phyloP scores from a whole-genome alignment of 2,329 filamentous ascomycete species.

The Aspergillus pseudoterreus region DNA sequence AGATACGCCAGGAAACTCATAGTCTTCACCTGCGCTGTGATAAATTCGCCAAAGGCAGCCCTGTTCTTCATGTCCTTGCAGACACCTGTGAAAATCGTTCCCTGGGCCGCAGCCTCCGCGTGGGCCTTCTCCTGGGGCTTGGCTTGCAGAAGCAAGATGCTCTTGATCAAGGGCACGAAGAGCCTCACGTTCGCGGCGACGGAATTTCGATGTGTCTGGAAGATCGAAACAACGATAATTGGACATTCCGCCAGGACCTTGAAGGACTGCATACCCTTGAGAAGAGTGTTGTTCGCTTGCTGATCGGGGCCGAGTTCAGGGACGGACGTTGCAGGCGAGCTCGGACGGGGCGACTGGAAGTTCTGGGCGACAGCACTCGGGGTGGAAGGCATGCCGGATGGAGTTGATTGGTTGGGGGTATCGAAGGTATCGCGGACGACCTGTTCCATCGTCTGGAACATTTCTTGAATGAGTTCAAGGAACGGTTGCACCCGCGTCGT shows the following conservation, averaged over 20 bases:
- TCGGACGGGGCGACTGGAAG: slow-evolving; percentile 84
- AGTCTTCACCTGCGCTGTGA: slow-evolving; percentile 96
- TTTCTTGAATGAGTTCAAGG: slow-evolving; percentile 84
- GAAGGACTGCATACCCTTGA: slow-evolving; percentile 97
- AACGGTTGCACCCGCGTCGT: slow-evolving; percentile 82
- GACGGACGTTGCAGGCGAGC: slow-evolving; percentile 78
- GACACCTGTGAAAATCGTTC: slow-evolving; percentile 85
- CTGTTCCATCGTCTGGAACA: slow-evolving; percentile 92
- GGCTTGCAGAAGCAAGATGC: slow-evolving; percentile 81
- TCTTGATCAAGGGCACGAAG: slow-evolving; percentile 92
- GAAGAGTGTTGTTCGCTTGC: slow-evolving; percentile 73
- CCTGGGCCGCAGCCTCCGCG: slow-evolving; percentile 72
- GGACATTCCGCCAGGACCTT: slow-evolving; percentile 97
- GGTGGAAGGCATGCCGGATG: slow-evolving; percentile 49
- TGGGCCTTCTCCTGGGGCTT: slow-evolving; percentile 92
- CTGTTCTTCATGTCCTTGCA: slow-evolving; percentile 91
- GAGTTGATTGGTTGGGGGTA: slow-evolving; percentile 58
- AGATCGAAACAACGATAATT: slow-evolving; percentile 97
- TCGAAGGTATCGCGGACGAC: slow-evolving; percentile 96
- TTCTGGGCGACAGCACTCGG: slow-evolving; percentile 56
- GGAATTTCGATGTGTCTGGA: slow-evolving; percentile 81
- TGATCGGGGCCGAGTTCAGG: slow-evolving; percentile 79
- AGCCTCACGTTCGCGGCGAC: slow-evolving; percentile 82
- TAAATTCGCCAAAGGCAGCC: slow-evolving; percentile 92
- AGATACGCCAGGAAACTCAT: slow-evolving; percentile 98